These are phyloP conservation scores for Phytophthora hybrid DNA, from an alignment of 352 stramenopile species.

Conservation along the genomic window DNA sequence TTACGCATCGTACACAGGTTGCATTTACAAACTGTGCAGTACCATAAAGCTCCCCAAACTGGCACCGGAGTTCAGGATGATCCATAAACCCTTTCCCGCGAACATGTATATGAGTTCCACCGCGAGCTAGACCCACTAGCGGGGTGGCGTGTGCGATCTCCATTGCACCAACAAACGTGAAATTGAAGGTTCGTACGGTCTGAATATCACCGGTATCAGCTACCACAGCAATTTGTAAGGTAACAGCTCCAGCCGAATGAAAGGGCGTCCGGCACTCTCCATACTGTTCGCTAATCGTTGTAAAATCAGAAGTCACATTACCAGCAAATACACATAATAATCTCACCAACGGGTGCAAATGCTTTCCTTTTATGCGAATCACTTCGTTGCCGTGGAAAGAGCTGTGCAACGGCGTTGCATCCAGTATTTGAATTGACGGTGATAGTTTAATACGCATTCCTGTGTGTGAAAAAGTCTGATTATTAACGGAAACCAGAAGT, in stretches of 20 bases:
- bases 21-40: slow-evolving; percentile 39
- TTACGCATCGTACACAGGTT: slow-evolving; percentile 37
- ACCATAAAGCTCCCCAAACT: slow-evolving; percentile 40
- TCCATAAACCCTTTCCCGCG: slow-evolving; percentile 48
- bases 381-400: slow-evolving; percentile 43
- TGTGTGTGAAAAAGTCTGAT: slow-evolving; percentile 41
- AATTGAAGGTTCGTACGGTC: slow-evolving; percentile 36
- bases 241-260: slow-evolving; percentile 33
- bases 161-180: slow-evolving; percentile 48
- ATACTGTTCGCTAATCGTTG: slow-evolving; percentile 10
- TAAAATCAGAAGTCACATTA: background rate
- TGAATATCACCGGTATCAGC: background rate
- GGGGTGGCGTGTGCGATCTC: slow-evolving; percentile 35
- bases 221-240: slow-evolving; percentile 30
- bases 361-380: slow-evolving; percentile 32
- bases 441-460: slow-evolving; percentile 35
- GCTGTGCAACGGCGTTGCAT: slow-evolving; percentile 29
- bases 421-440: slow-evolving; percentile 18
- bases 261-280: slow-evolving; percentile 40
- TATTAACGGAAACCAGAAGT: slow-evolving; percentile 54
- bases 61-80: slow-evolving; percentile 43
- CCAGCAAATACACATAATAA: slow-evolving; percentile 49
- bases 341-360: slow-evolving; percentile 24
- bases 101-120: slow-evolving; percentile 40
- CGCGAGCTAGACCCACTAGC: slow-evolving; percentile 33